These are phyloP conservation scores for Erysimum cheiranthoides DNA, from an alignment of 345 rosid genomes.

Conservation along the genomic window DNA sequence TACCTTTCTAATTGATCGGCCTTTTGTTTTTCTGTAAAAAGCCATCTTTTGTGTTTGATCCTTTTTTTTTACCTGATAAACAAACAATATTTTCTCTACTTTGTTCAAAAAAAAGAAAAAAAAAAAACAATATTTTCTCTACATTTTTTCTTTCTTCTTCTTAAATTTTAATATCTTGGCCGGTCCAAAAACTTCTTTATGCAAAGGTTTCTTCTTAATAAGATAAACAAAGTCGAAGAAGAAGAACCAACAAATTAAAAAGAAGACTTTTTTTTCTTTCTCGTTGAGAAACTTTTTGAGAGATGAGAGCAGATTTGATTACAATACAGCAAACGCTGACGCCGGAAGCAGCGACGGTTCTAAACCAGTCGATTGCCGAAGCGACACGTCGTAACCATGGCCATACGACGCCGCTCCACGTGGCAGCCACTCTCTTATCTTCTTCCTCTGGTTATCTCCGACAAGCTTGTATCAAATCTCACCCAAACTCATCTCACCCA, in stretches of 20 bases:
- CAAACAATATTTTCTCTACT: conserved; percentile 2
- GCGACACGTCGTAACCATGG: conserved; percentile 92
- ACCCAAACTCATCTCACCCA: conserved; percentile 97
- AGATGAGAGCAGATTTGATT: conserved; percentile 92
- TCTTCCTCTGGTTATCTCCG: conserved; percentile 90
- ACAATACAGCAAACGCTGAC: conserved; percentile 99
- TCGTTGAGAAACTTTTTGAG: conserved; percentile 1
- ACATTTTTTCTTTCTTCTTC: conserved; percentile 25
- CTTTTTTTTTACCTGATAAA: conserved; percentile 24
- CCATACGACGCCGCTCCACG: conserved; percentile 96
- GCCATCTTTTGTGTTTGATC: conserved; percentile 41
- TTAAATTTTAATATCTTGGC: conserved; percentile 29
- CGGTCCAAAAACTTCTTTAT: conserved; percentile 40
- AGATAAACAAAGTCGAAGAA: conserved; percentile 17
- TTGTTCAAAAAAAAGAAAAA: no score
- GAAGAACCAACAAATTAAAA: neutral
- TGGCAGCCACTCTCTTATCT: conserved; percentile 84
- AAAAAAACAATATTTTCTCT: conserved; percentile 7
- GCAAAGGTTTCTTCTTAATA: conserved; percentile 39
- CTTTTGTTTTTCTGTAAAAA: conserved; percentile 49
- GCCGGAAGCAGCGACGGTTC: conserved; percentile 90
- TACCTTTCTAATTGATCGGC: conserved; percentile 39
- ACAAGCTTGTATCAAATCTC: conserved; percentile 97
- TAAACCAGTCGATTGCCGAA: conserved; percentile 88
- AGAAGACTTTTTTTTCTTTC: neutral